phyloP scores from a whole-genome alignment of 2,329 filamentous ascomycete genomes.

The Fusarium buharicum region DNA sequence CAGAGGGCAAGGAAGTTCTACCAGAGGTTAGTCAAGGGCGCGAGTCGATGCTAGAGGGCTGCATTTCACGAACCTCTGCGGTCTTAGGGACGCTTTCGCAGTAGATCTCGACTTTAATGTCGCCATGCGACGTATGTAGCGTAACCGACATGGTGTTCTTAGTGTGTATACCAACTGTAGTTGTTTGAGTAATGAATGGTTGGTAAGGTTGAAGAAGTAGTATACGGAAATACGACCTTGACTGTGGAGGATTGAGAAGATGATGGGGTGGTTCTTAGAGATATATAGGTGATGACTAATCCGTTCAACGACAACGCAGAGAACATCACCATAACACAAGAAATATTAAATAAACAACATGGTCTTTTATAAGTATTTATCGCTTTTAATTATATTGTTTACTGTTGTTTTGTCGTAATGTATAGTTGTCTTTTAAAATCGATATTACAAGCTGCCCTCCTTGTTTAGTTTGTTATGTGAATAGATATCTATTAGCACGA shows the following conservation, averaged over 20 bases:
- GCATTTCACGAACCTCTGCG: conserved; percentile 70
- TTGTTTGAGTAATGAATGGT: neutral
- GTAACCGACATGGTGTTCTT: conserved; percentile 68
- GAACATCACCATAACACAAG: neutral
- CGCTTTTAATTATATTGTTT: too few relatives aligned
- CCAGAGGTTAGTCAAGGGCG: conserved; percentile 20
- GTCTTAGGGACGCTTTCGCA: conserved; percentile 95
- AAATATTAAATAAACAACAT: too few relatives aligned
- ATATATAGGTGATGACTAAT: conserved; percentile 12
- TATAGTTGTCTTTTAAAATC: too few relatives aligned
- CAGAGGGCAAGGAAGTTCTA: conserved; percentile 90
- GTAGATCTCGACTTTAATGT: conserved; percentile 95
- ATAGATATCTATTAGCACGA: too few relatives aligned
- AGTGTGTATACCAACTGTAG: neutral
- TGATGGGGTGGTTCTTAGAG: conserved; percentile 10
- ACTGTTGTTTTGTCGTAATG: too few relatives aligned
- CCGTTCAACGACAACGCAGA: neutral
- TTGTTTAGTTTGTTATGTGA: too few relatives aligned
- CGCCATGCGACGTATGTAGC: conserved; percentile 87
- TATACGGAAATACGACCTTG: conserved; percentile 1
- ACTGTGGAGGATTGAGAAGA: neutral
- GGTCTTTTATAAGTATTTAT: too few relatives aligned
- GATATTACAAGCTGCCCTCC: too few relatives aligned
- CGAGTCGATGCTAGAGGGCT: neutral
- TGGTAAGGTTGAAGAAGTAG: neutral